Percentiles rank a stretch among this genome's conserved stretches.
Evolutionary conservation across 495 filamentous ascomycete species (phyloP).

Genomic region (Paragyromitra xinjiangensis): DNA sequence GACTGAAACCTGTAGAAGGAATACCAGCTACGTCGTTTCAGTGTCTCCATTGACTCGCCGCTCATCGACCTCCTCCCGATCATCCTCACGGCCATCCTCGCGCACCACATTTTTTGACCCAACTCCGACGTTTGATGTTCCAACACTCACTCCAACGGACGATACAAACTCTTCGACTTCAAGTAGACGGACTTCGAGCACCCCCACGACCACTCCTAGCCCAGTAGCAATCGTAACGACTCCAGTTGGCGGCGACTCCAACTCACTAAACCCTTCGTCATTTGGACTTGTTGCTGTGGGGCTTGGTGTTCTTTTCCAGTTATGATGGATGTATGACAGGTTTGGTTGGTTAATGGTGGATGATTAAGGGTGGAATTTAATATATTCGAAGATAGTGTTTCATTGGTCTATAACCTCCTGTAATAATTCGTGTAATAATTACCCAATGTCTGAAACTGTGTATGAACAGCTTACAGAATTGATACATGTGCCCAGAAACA

Average conservation of each 20-base stretch:
- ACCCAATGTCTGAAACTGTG: not conserved
- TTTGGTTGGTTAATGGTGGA: not conserved
- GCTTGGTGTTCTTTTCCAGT: slow-evolving; percentile 1
- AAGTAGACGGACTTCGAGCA: not conserved
- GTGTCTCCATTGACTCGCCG: not conserved
- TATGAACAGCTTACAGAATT: not conserved
- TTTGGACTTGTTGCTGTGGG: not conserved
- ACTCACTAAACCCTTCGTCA: not conserved
- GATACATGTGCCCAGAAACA: not conserved
- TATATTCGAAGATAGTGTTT: not conserved
- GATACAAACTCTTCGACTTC: not conserved
- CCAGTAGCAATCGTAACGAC: not conserved
- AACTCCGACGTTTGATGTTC: not conserved
- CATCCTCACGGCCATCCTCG: not conserved
- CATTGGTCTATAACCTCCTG: not conserved
- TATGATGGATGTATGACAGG: not conserved
- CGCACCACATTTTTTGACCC: not conserved
- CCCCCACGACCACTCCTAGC: not conserved
- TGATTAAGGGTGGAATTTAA: not conserved
- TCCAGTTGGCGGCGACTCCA: not conserved
- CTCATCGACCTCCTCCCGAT: not conserved
- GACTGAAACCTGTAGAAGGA: slow-evolving; percentile 5
- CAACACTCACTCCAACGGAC: not conserved
- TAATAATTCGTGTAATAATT: not conserved
- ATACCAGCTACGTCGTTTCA: not conserved